Percentiles rank a stretch among this genome's conserved stretches.
Conservation (phyloP, 2,329 filamentous ascomycete species). For the Fonsecaea pugnacius region DNA sequence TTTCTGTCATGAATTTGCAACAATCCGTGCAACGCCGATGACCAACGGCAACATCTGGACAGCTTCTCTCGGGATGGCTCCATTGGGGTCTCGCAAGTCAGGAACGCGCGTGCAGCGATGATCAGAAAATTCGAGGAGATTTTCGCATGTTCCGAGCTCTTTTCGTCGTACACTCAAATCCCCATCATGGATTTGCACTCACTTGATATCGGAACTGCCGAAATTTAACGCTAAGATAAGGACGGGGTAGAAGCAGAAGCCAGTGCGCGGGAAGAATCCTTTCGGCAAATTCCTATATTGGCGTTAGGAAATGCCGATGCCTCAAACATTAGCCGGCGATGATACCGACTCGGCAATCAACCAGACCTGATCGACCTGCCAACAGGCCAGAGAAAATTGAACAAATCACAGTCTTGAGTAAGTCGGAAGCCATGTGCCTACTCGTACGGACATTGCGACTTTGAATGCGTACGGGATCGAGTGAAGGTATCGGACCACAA, state of each 20-base stretch:
- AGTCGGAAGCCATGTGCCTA: neutral
- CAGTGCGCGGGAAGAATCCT: neutral
- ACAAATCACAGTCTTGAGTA: neutral
- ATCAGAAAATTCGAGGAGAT: neutral
- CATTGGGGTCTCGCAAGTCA: neutral
- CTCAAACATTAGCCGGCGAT: neutral
- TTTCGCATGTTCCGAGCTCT: neutral
- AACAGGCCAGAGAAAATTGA: neutral
- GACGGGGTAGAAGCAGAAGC: neutral
- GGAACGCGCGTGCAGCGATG: neutral
- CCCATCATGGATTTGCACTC: neutral
- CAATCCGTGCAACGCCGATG: neutral
- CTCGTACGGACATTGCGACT: no score
- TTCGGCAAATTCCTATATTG: neutral
- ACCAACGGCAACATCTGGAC: neutral
- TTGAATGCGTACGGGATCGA: neutral
- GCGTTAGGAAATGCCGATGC: neutral
- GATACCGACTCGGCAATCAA: neutral
- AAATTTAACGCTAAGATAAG: neutral
- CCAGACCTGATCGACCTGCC: neutral
- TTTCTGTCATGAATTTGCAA: conserved; percentile 1
- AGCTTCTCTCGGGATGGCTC: neutral
- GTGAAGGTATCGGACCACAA: neutral
- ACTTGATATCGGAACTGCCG: neutral
- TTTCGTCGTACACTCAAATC: neutral